Base-by-base conservation (phyloP, 176 grass and related monocot genomes). In the Olyra latifolia region DNA sequence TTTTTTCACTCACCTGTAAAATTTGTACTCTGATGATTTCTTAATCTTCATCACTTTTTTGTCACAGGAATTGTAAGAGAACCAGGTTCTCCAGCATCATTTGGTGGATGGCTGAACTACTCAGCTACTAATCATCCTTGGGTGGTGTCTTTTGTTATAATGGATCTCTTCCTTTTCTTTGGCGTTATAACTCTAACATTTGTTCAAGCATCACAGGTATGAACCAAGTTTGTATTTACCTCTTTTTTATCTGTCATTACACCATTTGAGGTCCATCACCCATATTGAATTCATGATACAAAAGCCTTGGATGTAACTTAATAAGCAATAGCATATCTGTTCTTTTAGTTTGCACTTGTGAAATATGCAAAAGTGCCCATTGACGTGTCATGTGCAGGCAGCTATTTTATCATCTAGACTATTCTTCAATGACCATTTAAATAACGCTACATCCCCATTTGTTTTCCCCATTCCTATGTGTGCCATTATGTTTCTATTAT, bases 191-290 rank as follows among this genome's bases (percentile, higher is more conserved):
- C 93, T 87, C 81, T 98, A 87, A 93, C 90, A 32, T 29, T 91
- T 66, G 77, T 98, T 52, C 96, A 98, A 89, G 96, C 92, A 78
- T 95, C 96, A 84, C 96, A 95, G 92, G 96, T 95, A 89, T 58
- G 40, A 55, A 64, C 45, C 55, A 68, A 59, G 30, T 48, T 62
- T 4, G 12, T 68, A 19, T 52, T 75, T 58, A 24, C 22, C 43
- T 60, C 8, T 50, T 47, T 13, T 45, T 79, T 46, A 60, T 28
- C 40, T 46, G 44, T 71, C 23, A 81, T 81, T 47, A 28, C 2
- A 56, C 38, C 35, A 56, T 57, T 69, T 58, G 50, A 69, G 16
- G 10, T 20, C 64, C 58, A 25, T 69, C 6, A 2, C 41, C 22
- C 23, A 80, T 15, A 57, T 80, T 20, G 10, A 59, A 76, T 59